Base-by-base conservation (phyloP, 2,329 filamentous ascomycete species). In the Aspergillus unguis region DNA sequence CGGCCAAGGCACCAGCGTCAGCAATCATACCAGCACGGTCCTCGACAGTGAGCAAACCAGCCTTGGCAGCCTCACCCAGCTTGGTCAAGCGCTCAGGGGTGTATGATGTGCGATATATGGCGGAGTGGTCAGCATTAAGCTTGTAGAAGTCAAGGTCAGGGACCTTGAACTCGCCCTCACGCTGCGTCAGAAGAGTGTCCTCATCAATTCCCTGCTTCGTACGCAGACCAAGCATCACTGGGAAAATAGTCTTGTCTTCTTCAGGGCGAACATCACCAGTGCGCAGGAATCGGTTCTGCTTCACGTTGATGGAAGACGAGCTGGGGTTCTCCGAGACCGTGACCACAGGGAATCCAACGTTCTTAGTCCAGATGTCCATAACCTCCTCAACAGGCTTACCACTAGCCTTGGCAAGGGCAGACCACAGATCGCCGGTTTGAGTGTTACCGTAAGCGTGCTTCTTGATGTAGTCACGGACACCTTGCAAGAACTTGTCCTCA, bases 401-500 rank as follows among this genome's bases (percentile, higher is more conserved):
- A 66, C 91, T 96, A 17, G 90, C 92, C 57, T 92, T 86, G 55
- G 86, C 87, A 38, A 97, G 80, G 31, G 92, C 88, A 53, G 87
- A 84, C 92, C 92, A 97, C 26, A 97, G 80, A 65, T 97, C 92
- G 48, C 86, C 84, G 1, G 92, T 97, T 69, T 90, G 82, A 1
- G 92, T 96, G 78, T 97, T 97, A 43, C 90, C 88, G 68, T 94
- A 97, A n/a, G 91, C 90, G 69, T 96, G 92, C 77, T 94, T 95
- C 79, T 92, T 95, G 63, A 97, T 83, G 70, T 97, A 97, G 51
- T 84, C 83, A 47, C 91, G 85, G 49, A 97, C 87, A 67, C 92
- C 92, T 70, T 96, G 89, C 68, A 97, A 84, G 80, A 97, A 97
- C 17, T 84, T 80, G 40, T 96, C 90, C 71, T 97, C 92, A 46